Conservation (phyloP, 257 asterid genomes). For the Echium plantagineum region DNA sequence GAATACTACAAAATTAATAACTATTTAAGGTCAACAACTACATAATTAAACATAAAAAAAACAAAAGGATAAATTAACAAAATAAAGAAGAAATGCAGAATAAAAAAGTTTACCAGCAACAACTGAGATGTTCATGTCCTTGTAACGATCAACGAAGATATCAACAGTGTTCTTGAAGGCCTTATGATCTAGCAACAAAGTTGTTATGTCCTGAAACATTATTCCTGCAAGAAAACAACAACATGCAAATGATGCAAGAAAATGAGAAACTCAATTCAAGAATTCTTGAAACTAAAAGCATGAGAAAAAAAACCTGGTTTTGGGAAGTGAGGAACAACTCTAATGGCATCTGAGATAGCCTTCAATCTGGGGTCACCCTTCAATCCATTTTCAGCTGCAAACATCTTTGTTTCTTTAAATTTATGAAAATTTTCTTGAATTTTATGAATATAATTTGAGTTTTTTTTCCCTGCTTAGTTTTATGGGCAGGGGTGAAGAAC, state of each 20-base stretch:
- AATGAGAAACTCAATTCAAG: background rate
- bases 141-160: constrained; percentile 77
- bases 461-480: no score
- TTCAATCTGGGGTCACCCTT: constrained; percentile 63
- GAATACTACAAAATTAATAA: background rate
- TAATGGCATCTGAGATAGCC: constrained; percentile 58
- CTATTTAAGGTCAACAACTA: background rate
- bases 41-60: background rate
- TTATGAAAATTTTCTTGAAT: no score
- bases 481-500: background rate
- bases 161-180: constrained; percentile 70
- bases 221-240: constrained; percentile 35
- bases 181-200: constrained; percentile 61
- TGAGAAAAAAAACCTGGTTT: constrained; percentile 52
- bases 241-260: background rate
- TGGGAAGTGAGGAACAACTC: constrained; percentile 81
- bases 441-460: background rate
- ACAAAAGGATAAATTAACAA: background rate
- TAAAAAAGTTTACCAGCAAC: constrained; percentile 55
- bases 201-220: constrained; percentile 81
- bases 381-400: constrained; percentile 77
- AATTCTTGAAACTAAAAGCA: background rate
- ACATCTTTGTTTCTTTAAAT: constrained; percentile 29
- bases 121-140: constrained; percentile 66
- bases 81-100: constrained; percentile 9